Evolutionary conservation across 345 rosid species (phyloP).

Genomic region (Erucastrum elatum): DNA sequence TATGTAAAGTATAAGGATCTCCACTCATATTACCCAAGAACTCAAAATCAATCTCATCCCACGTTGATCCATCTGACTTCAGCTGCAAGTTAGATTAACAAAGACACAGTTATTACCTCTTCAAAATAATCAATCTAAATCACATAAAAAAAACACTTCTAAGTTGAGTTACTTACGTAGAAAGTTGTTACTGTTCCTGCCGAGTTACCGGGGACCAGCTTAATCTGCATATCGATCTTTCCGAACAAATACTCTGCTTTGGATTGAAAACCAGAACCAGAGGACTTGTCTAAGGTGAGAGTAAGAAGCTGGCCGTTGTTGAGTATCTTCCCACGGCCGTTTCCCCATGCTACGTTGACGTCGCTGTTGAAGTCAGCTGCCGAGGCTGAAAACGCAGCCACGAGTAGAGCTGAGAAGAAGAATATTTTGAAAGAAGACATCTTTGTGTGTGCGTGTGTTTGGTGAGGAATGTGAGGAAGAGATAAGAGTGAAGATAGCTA

Average conservation of each 20-base stretch:
- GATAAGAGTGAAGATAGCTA: constrained; percentile 8
- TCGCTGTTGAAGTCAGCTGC: constrained; percentile 31
- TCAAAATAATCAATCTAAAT: neutral
- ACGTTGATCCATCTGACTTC: constrained; percentile 26
- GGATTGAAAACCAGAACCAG: constrained; percentile 54
- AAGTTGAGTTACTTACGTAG: constrained; percentile 34
- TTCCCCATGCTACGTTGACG: constrained; percentile 37
- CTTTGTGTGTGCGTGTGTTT: constrained; percentile 15
- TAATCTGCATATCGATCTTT: constrained; percentile 46
- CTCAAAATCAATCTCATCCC: constrained; percentile 53
- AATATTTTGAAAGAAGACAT: constrained; percentile 30
- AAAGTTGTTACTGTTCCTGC: constrained; percentile 55
- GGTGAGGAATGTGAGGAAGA: constrained; percentile 42
- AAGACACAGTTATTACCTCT: neutral
- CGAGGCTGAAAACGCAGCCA: constrained; percentile 24
- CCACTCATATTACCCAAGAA: constrained; percentile 49
- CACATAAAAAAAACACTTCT: neutral
- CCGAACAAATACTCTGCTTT: constrained; percentile 44
- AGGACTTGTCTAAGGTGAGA: constrained; percentile 41
- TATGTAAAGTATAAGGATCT: constrained; percentile 45
- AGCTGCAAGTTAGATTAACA: constrained; percentile 14
- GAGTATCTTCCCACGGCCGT: constrained; percentile 38
- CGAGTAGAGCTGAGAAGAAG: constrained; percentile 29
- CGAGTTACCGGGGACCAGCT: constrained; percentile 52
- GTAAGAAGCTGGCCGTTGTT: constrained; percentile 38